phyloP scores from a whole-genome alignment of 1,139 yeast genomes.

The Kodamaea sp. region DNA sequence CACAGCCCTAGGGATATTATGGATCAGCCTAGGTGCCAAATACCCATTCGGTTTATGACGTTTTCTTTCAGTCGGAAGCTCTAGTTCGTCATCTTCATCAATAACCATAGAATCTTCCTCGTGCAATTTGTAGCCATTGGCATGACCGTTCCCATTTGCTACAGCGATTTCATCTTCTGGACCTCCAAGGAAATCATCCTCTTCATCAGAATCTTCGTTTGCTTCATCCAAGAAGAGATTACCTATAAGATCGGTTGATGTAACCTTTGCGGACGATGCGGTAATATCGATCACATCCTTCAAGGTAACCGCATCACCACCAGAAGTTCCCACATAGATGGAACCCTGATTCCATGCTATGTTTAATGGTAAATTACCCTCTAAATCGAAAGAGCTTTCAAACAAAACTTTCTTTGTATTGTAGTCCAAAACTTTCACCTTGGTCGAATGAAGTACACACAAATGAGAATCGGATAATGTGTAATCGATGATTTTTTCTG shows the following conservation, averaged over 20 bases:
- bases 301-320: slow-evolving; percentile 50
- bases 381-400: slow-evolving; percentile 14
- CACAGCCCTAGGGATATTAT: neutral
- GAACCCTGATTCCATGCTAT: slow-evolving; percentile 27
- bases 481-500: slow-evolving; percentile 43
- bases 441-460: slow-evolving; percentile 36
- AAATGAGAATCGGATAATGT: slow-evolving; percentile 50
- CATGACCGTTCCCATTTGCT: slow-evolving; percentile 3
- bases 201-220: slow-evolving; percentile 26
- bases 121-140: slow-evolving; percentile 19
- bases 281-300: slow-evolving; percentile 21
- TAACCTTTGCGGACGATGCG: slow-evolving; percentile 2
- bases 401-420: slow-evolving; percentile 25
- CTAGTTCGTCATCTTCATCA: slow-evolving; percentile 36
- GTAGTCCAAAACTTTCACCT: slow-evolving; percentile 60
- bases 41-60: slow-evolving; percentile 27
- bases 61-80: slow-evolving; percentile 24
- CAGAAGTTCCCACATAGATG: slow-evolving; percentile 52
- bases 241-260: slow-evolving; percentile 10
- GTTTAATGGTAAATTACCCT: slow-evolving; percentile 19
- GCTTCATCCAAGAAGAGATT: slow-evolving; percentile 32
- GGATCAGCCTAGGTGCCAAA: slow-evolving; percentile 6
- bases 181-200: slow-evolving; percentile 22
- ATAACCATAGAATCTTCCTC: slow-evolving; percentile 39
- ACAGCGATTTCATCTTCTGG: slow-evolving; percentile 16